Conservation (phyloP, 306 rosid species). For the Cercis canadensis region DNA sequence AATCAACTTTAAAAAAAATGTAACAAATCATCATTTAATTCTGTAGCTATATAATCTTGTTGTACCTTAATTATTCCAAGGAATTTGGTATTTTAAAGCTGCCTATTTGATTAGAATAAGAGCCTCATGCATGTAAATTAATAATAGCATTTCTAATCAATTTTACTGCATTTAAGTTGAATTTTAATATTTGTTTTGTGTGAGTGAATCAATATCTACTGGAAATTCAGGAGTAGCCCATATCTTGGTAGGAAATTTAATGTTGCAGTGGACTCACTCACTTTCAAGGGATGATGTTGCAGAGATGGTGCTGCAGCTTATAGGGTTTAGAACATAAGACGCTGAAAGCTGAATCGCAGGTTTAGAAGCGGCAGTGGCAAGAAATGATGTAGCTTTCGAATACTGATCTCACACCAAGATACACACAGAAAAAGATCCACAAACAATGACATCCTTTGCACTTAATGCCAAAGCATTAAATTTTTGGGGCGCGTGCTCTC, state of each 20-base stretch:
- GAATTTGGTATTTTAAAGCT: too few relatives aligned
- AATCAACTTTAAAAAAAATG: too few relatives aligned
- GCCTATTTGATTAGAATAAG: too few relatives aligned
- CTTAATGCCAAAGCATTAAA: slow-evolving; percentile 52
- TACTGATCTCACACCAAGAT: slow-evolving; percentile 49
- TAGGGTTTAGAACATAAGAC: slow-evolving; percentile 38
- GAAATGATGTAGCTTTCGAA: slow-evolving; percentile 69
- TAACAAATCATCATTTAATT: too few relatives aligned
- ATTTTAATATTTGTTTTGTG: too few relatives aligned
- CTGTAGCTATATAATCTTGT: too few relatives aligned
- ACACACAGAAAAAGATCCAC: slow-evolving; percentile 45
- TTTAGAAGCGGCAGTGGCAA: slow-evolving; percentile 48
- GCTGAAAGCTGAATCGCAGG: slow-evolving; percentile 34
- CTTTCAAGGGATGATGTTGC: slow-evolving; percentile 39
- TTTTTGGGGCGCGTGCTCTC: slow-evolving; percentile 76
- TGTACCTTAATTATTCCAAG: too few relatives aligned
- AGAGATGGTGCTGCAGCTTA: not conserved
- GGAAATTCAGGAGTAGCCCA: not conserved
- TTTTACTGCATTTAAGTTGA: not conserved
- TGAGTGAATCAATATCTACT: not conserved
- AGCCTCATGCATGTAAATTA: too few relatives aligned
- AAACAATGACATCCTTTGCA: slow-evolving; percentile 53
- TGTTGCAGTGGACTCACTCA: slow-evolving; percentile 35
- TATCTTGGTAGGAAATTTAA: not conserved
- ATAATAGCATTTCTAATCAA: not conserved